These are phyloP conservation scores for Cichorium intybus DNA, from an alignment of 140 eudicot genomes.

Conservation along the genomic window DNA sequence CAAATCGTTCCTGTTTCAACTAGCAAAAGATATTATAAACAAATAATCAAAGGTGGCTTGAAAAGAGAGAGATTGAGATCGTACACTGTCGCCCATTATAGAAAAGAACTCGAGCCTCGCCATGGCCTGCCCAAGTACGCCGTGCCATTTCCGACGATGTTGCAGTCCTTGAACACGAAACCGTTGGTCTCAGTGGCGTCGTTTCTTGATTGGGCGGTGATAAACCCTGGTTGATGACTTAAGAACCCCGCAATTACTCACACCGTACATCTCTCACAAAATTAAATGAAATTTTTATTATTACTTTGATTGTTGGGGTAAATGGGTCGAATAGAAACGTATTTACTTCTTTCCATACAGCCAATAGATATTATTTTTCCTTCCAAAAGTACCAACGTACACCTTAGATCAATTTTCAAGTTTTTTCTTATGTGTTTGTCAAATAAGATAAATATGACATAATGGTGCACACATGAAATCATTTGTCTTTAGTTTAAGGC, in stretches of 20 bases:
- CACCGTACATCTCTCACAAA: conserved; percentile 48
- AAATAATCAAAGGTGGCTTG: too few species aligned
- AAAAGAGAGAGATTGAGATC: background rate
- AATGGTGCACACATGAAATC: too few species aligned
- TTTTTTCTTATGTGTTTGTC: too few species aligned
- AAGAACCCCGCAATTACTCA: conserved; percentile 47
- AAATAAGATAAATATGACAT: too few species aligned
- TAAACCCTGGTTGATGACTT: conserved; percentile 48
- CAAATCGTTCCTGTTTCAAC: conserved; percentile 29
- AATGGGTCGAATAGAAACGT: too few species aligned
- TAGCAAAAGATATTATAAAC: background rate
- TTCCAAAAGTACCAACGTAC: too few species aligned
- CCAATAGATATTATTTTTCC: too few species aligned
- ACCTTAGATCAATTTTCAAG: too few species aligned
- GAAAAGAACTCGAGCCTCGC: conserved; percentile 61
- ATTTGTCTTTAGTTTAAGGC: too few species aligned
- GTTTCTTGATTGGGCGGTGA: conserved; percentile 68
- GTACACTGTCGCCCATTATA: conserved; percentile 41
- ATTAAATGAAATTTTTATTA: background rate
- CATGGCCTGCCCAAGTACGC: conserved; percentile 76
- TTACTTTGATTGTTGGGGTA: too few species aligned
- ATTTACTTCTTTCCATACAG: too few species aligned
- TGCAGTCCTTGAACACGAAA: conserved; percentile 67
- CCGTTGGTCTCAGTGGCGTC: conserved; percentile 36
- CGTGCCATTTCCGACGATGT: conserved; percentile 53